phyloP scores from a whole-genome alignment of 345 rosid species.

The Sisymbrium altissimum region DNA sequence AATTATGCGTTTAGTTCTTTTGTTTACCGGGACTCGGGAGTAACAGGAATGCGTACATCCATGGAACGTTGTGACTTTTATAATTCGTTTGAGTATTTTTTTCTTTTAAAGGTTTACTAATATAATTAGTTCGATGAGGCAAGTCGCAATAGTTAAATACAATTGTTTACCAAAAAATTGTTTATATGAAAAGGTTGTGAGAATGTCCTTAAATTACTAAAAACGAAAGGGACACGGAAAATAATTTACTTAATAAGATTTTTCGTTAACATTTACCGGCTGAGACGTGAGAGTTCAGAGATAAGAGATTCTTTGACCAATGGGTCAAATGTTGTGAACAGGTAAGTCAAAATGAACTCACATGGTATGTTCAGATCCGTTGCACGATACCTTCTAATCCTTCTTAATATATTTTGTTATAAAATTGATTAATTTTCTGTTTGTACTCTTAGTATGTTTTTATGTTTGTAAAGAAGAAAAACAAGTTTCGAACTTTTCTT shows the following conservation, averaged over 20 bases:
- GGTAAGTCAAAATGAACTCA: slow-evolving; percentile 21
- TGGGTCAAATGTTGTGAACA: slow-evolving; percentile 19
- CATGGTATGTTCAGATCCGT: slow-evolving; percentile 9
- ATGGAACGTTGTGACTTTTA: not conserved
- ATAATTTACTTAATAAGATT: not conserved
- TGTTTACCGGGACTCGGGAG: not conserved
- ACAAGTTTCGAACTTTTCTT: not conserved
- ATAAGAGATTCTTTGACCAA: slow-evolving; percentile 19
- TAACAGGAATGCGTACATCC: not conserved
- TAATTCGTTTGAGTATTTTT: no score
- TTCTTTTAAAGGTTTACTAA: no score
- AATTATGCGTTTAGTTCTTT: not conserved
- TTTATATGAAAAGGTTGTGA: slow-evolving; percentile 2
- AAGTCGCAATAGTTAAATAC: no score
- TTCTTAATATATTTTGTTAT: not conserved
- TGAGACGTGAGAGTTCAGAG: not conserved
- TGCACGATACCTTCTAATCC: slow-evolving; percentile 6
- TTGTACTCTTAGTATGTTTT: not conserved
- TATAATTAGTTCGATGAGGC: not conserved
- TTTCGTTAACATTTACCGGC: not conserved
- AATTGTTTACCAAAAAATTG: no score
- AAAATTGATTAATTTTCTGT: not conserved
- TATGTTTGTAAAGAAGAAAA: not conserved
- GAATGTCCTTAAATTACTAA: slow-evolving; percentile 32
- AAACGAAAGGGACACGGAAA: not conserved